Conservation (phyloP, 371 early-diverging fungal species). For the Mucor racemosus region DNA sequence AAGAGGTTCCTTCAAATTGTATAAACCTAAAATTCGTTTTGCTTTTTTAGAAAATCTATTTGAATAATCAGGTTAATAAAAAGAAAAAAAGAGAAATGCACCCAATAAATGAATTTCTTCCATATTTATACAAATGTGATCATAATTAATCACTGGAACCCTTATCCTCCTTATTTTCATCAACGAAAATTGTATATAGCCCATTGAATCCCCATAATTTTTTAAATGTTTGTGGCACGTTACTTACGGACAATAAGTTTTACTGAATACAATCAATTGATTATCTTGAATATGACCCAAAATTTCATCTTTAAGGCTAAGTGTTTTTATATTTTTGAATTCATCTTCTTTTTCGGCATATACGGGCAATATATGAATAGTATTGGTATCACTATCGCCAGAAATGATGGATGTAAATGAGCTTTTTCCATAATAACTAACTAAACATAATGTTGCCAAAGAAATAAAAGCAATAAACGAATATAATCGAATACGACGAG, state of each 20-base stretch:
- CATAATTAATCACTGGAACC: slow-evolving; percentile 4
- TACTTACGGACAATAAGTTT: slow-evolving; percentile 39
- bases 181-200: background rate
- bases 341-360: background rate
- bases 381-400: background rate
- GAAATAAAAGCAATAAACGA: slow-evolving; percentile 7
- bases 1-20: slow-evolving; percentile 21
- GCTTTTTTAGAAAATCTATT: slow-evolving; percentile 33
- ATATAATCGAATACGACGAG: slow-evolving; percentile 26
- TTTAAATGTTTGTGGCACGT: background rate
- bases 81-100: background rate
- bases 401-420: background rate
- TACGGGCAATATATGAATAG: background rate
- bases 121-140: background rate
- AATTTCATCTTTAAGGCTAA: slow-evolving; percentile 27
- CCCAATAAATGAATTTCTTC: background rate
- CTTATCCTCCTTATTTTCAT: background rate
- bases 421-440: slow-evolving; percentile 7
- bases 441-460: slow-evolving; percentile 14
- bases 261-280: slow-evolving; percentile 32
- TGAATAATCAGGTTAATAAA: background rate
- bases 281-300: slow-evolving; percentile 11
- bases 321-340: background rate
- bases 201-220: background rate
- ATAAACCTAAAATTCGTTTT: slow-evolving; percentile 23